phyloP scores from a whole-genome alignment of 2,329 filamentous ascomycete genomes.

The Akanthomyces muscarius region DNA sequence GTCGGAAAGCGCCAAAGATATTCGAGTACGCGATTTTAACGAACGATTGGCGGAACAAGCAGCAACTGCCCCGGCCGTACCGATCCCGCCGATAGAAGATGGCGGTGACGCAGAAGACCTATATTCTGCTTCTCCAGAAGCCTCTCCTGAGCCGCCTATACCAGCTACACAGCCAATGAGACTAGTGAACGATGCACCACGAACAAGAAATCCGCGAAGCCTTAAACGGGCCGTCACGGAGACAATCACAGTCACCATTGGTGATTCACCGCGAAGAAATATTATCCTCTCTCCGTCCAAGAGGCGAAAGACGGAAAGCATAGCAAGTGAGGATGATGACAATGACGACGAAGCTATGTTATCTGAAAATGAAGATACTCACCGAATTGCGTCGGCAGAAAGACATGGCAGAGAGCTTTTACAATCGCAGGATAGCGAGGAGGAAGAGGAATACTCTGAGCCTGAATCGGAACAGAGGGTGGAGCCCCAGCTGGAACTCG shows the following conservation, averaged over 20 bases:
- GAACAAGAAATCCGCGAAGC: slow-evolving; percentile 8
- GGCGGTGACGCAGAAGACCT: neutral
- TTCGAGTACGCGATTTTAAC: slow-evolving; percentile 34
- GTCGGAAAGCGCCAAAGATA: slow-evolving; percentile 21
- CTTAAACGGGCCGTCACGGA: slow-evolving; percentile 8
- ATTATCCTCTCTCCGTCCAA: slow-evolving; percentile 6
- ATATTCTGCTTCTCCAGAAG: neutral
- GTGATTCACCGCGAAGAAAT: neutral
- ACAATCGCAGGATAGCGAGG: neutral
- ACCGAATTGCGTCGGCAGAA: neutral
- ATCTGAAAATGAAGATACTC: neutral
- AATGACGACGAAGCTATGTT: neutral
- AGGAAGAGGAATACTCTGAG: neutral
- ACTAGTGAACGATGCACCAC: slow-evolving; percentile 9
- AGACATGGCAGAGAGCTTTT: neutral
- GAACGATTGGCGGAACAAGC: slow-evolving; percentile 30
- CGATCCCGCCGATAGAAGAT: neutral
- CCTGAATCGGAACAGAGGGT: neutral
- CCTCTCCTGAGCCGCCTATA: slow-evolving; percentile 21
- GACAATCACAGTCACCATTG: slow-evolving; percentile 15
- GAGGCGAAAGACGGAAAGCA: slow-evolving; percentile 10
- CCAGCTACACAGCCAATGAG: slow-evolving; percentile 18
- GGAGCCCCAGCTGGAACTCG: neutral
- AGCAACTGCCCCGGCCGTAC: neutral
- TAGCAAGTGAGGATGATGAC: neutral